A percentile compares a stretch with the other conserved stretches of the same genome.
These are phyloP conservation scores for Pontederia crassipes DNA, from an alignment of 176 grass and related monocot species.

Conservation along the genomic window DNA sequence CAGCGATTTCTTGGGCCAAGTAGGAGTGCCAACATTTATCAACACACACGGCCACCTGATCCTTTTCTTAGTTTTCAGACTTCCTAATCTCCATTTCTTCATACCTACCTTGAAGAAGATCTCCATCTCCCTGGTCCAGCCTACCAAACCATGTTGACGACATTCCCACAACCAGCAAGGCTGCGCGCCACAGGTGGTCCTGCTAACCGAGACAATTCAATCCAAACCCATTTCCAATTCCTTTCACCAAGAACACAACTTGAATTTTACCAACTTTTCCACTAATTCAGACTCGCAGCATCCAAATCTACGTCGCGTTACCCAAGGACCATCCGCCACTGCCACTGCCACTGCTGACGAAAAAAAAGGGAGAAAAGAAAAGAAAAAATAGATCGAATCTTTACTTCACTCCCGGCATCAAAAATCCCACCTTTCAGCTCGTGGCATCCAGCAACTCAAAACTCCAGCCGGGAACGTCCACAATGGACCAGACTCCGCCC, in stretches of 20 bases:
- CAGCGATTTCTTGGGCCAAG: background rate
- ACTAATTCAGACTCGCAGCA: background rate
- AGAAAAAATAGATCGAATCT: too few relatives aligned
- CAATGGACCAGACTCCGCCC: background rate
- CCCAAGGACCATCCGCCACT: too few relatives aligned
- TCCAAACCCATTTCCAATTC: background rate
- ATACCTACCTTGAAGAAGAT: background rate
- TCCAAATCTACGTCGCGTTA: background rate
- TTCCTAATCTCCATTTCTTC: background rate
- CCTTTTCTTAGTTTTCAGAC: background rate
- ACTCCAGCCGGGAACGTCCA: background rate
- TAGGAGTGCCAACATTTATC: background rate
- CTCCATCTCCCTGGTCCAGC: background rate
- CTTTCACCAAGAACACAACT: background rate
- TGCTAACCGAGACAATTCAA: background rate
- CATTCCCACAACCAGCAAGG: background rate
- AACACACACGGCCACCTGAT: background rate
- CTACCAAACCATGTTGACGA: background rate
- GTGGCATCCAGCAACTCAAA: background rate
- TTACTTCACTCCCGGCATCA: background rate
- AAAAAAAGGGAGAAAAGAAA: too few relatives aligned
- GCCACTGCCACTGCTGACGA: too few relatives aligned
- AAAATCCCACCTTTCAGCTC: background rate
- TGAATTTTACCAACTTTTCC: background rate
- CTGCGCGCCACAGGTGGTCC: conserved; percentile 5